These are phyloP conservation scores for Truncatella angustata DNA, from an alignment of 2,329 filamentous ascomycete genomes.

Conservation along the genomic window DNA sequence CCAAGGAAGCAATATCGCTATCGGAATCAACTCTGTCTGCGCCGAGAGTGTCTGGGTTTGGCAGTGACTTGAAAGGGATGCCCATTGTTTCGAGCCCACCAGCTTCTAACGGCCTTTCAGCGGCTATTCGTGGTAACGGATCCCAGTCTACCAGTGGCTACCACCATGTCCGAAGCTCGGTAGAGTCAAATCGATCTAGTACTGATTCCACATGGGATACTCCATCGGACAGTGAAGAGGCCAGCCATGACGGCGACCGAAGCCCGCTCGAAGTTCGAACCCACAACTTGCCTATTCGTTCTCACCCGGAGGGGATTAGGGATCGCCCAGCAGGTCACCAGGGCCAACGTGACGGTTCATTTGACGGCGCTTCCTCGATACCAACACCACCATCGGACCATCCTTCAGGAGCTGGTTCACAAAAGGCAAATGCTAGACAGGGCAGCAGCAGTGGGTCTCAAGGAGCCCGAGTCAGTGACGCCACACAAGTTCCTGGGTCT, in stretches of 20 bases:
- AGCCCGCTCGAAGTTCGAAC: background rate
- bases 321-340: background rate
- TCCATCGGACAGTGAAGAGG: background rate
- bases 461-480: background rate
- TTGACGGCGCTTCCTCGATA: conserved; percentile 1
- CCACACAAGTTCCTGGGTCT: background rate
- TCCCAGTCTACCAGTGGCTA: background rate
- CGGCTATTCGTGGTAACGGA: background rate
- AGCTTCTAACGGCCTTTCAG: too few relatives aligned
- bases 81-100: too few relatives aligned
- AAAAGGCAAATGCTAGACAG: background rate
- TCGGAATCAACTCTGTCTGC: too few relatives aligned
- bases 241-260: background rate
- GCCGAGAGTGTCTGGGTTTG: too few relatives aligned
- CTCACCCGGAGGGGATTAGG: background rate
- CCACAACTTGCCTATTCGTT: background rate
- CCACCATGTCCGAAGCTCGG: background rate
- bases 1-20: too few relatives aligned
- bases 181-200: background rate
- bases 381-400: background rate
- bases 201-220: background rate
- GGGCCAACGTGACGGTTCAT: background rate
- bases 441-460: background rate
- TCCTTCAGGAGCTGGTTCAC: background rate
- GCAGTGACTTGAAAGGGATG: too few relatives aligned